Conservation (phyloP, 179 eudicot genomes). For the Silene noctiflora region DNA sequence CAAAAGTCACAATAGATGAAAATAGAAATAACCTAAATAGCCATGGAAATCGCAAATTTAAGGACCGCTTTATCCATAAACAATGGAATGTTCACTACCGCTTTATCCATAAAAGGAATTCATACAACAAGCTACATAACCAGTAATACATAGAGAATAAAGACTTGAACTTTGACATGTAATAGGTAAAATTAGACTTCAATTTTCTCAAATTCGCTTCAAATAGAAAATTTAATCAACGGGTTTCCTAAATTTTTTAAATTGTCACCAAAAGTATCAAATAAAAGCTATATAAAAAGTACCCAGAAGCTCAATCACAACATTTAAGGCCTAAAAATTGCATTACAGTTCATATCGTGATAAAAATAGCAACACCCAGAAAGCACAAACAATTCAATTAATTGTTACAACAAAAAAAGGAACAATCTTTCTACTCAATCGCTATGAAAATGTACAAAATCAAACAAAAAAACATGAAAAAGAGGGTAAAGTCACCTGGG, state of each 20-base stretch:
- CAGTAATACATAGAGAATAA: background rate
- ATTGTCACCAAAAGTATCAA: background rate
- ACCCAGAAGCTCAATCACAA: background rate
- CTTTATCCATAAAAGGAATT: background rate
- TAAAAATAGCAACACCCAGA: background rate
- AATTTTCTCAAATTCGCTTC: background rate
- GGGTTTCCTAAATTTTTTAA: background rate
- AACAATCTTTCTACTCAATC: background rate
- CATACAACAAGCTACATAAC: background rate
- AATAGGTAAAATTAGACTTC: background rate
- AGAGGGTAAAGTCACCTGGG: background rate
- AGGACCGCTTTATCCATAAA: too few species aligned
- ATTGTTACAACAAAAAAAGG: background rate
- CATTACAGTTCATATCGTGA: background rate
- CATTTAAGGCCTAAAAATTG: background rate
- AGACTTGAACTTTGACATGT: background rate
- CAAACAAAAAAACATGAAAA: background rate
- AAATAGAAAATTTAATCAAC: background rate
- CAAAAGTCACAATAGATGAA: too few species aligned
- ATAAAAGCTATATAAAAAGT: background rate
- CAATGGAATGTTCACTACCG: too few species aligned
- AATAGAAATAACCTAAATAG: too few species aligned
- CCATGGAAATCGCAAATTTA: too few species aligned
- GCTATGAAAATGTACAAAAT: background rate
- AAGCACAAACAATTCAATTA: slow-evolving; percentile 9